Conservation (phyloP, 1,284 basidiomycete species). For the Pseudozyma sp. region DNA sequence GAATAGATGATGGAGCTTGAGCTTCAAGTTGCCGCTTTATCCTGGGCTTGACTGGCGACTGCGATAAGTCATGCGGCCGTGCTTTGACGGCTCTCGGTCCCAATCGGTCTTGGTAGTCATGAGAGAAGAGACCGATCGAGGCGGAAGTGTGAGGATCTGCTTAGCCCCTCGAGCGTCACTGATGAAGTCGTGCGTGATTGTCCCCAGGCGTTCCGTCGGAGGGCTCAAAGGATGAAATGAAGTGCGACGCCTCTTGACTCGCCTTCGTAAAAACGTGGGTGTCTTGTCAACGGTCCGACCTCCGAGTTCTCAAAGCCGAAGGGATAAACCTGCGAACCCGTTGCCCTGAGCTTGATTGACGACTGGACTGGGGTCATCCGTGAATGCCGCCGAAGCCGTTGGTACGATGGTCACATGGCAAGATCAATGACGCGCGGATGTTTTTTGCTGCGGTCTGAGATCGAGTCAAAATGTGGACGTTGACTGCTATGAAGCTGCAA, state of each 20-base stretch:
- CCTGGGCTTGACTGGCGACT: background rate
- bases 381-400: background rate
- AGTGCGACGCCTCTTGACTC: background rate
- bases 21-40: no score
- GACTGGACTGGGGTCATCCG: no score
- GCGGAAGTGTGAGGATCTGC: background rate
- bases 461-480: no score
- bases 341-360: no score
- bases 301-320: conserved; percentile 2
- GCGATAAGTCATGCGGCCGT: background rate
- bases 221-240: background rate
- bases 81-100: background rate
- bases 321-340: no score
- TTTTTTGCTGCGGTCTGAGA: no score
- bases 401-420: no score
- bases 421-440: no score
- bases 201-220: background rate
- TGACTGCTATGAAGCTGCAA: no score
- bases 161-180: background rate
- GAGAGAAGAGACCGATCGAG: background rate
- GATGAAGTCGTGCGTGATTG: conserved; percentile 1
- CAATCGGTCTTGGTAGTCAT: background rate
- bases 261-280: background rate
- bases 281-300: conserved; percentile 6
- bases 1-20: no score